Base-by-base conservation (phyloP, 2,329 filamentous ascomycete species). In the Aspergillus melleus region DNA sequence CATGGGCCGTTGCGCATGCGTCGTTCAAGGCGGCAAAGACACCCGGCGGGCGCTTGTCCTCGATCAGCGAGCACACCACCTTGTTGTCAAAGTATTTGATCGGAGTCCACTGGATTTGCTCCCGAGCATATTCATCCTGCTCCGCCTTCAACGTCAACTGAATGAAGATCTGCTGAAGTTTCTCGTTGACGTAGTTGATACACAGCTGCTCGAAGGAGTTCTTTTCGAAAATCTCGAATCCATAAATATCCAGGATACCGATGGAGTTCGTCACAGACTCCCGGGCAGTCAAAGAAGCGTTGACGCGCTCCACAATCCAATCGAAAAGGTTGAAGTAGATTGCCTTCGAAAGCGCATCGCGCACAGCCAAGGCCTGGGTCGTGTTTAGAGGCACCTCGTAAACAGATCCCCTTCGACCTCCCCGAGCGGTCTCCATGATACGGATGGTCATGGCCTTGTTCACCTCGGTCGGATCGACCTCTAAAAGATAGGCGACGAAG, bases 1-100 rank as follows among this genome's bases (percentile, higher is more conserved):
- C 95, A 75, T 97, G 93, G 5, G 95, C 95, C n/a, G 95, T 98
- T 69, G 96, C 96, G 65, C 95, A 98, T 52, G 95, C 95, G 79
- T 99, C 95, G 75, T 99, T 99, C 79, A 99, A 82, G 4, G 93
- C 93, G 6, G 95, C 95, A 73, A 99, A 97, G 50, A 99, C 88
- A 71, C 95, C 95, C 1, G 92, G 90, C 6, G 95, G 95, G 56
- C 93, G 84, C 73, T 90, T 87, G 72, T 96, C 91, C 77, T 99
- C 95, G 67, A 99, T 99, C 71, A 99, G 77, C 62, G 97, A 95
- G 75, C 95, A 99, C 59, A 99, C 95, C 52, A 99, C 89, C 82
- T 98, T 98, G 84, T 99, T 99, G 79, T 99, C 95, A 70, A 98
- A 99, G 79, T 98, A 99, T 71, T 95, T 96, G 83, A 99, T 99